Percentiles rank a stretch among this genome's conserved stretches.
These are phyloP conservation scores for Zygotorulaspora chibaensis DNA, from an alignment of 805 yeast species.

Conservation along the genomic window DNA sequence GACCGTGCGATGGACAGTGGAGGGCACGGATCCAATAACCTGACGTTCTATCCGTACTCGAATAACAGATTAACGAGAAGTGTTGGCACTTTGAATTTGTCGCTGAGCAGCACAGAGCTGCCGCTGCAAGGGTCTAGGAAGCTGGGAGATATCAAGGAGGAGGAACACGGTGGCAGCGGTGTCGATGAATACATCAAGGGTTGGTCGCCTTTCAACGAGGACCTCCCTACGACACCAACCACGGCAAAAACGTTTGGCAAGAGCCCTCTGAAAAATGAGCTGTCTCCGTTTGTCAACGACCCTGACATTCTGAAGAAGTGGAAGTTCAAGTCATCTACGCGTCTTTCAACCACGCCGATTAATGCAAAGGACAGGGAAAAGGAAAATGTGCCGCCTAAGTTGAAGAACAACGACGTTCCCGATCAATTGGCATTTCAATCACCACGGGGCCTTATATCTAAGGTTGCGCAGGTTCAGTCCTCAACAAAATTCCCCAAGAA, in stretches of 20 bases:
- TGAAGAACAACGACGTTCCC: constrained; percentile 14
- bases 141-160: constrained; percentile 13
- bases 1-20: constrained; percentile 1
- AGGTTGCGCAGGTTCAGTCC: constrained; percentile 16
- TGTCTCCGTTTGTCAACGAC: constrained; percentile 32
- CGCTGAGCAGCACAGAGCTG: constrained; percentile 38
- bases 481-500: constrained; percentile 22
- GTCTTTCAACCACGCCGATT: constrained; percentile 10
- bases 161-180: constrained; percentile 15
- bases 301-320: constrained; percentile 20
- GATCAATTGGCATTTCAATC: constrained; percentile 28
- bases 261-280: constrained; percentile 28
- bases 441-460: constrained; percentile 29
- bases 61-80: constrained; percentile 43
- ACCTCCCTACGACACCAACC: constrained; percentile 18
- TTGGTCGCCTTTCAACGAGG: constrained; percentile 29
- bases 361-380: constrained; percentile 5
- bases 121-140: constrained; percentile 4
- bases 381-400: constrained; percentile 9
- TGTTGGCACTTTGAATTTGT: constrained; percentile 48
- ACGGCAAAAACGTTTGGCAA: constrained; percentile 19
- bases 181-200: constrained; percentile 23
- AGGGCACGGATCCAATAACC: constrained; percentile 18
- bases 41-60: constrained; percentile 30
- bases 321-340: constrained; percentile 15